Percentiles rank a stretch among this genome's conserved stretches.
phyloP scores from a whole-genome alignment of 208 protist species.

The Acanthamoeba sp. region DNA sequence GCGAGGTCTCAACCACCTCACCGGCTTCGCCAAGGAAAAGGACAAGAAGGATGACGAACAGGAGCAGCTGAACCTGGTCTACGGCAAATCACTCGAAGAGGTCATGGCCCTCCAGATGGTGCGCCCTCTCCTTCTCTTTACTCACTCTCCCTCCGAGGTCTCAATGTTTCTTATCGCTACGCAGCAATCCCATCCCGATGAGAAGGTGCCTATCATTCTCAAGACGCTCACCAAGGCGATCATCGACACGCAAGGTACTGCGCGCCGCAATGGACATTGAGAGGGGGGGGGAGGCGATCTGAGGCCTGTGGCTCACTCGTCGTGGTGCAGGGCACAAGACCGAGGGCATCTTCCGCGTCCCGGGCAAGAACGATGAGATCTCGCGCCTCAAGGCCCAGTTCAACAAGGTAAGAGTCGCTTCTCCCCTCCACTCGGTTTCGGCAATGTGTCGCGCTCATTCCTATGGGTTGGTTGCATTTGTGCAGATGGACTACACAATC shows the following conservation, averaged over 20 bases:
- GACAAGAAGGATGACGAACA: not conserved
- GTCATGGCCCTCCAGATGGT: constrained; percentile 3
- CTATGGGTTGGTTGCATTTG: not conserved
- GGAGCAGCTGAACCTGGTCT: not conserved
- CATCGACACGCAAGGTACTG: constrained; percentile 36
- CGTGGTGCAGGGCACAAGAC: not conserved
- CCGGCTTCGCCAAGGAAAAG: not conserved
- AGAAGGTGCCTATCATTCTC: constrained; percentile 30
- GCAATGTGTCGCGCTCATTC: not conserved
- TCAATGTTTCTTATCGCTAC: not conserved
- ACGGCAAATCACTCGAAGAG: constrained; percentile 16
- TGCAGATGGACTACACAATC: not conserved
- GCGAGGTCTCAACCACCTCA: constrained; percentile 7
- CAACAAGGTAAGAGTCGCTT: constrained; percentile 57
- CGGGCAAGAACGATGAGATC: constrained; percentile 7
- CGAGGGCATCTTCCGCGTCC: constrained; percentile 32
- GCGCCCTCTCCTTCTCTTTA: not conserved
- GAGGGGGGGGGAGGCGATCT: no score
- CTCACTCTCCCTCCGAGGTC: no score
- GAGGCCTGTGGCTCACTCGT: not conserved
- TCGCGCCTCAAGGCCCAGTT: not conserved
- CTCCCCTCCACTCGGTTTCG: no score
- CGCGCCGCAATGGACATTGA: no score
- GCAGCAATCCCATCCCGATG: constrained; percentile 9
- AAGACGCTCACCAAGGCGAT: constrained; percentile 39